Evolutionary conservation across 1,284 basidiomycete genomes (phyloP), one percentile per base, ranked within the genome.

Genomic region (Austroboletus novae-zelandiae): DNA sequence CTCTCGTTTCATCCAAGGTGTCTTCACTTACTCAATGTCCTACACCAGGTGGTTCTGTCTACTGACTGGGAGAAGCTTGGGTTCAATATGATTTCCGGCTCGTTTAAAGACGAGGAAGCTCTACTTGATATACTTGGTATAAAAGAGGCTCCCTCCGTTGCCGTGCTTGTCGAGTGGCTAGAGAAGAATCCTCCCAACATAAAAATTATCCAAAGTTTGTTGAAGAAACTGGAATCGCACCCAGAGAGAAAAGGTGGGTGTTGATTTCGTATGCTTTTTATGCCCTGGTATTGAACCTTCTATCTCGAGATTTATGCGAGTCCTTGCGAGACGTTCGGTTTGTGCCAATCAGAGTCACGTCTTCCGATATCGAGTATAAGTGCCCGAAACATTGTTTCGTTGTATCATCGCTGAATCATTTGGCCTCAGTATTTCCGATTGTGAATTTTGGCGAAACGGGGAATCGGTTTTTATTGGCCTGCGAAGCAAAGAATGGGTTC

Each of bases 311-410:
- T 42, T 23, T 23, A 23, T 23, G 20, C 20, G 20, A 23, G 20
- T 23, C 20, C 11, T 37, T 58, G 13, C 46, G 53, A 4, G 34
- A 9, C 8, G 47, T 61, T 8, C 9, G 45, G 15, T 58, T 58
- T 15, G 57, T 59, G n/a, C 57, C 57, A 8, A 39, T 20, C 13
- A 3, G 9, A 14, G 18, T 23, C 8, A 9, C 3, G 5, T 20
- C 17, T 46, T 15, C 13, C 18, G 7, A 27, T 43, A 5, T 9
- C n/a, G 14, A 49, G 4, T 43, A 57, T 18, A 23, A 56, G 2
- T 32, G 40, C 10, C 64, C 62, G 10, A 52, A 51, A 17, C 46
- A 68, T 23, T 64, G 62, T 40, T 68, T 65, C 37, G 51, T 61
- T 4, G 17, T 8, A 1, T 18, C 35, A 9, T 50, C 0, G 27